These are phyloP conservation scores for Pterocarpus santalinus DNA, from an alignment of 306 rosid genomes.

Conservation along the genomic window DNA sequence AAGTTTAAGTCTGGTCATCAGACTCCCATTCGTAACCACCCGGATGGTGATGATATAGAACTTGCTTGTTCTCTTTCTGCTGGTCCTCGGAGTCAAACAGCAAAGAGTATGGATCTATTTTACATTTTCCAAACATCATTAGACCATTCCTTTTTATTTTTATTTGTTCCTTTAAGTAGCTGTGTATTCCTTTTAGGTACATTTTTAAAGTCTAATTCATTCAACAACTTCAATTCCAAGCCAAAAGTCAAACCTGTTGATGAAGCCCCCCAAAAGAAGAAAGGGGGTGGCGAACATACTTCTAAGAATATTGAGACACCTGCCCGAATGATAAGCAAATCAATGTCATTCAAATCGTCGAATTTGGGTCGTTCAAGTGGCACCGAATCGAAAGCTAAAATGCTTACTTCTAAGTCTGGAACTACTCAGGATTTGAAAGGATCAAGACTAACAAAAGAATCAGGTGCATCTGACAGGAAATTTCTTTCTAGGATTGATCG, in stretches of 20 bases:
- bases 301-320: conserved; percentile 64
- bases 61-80: conserved; percentile 56
- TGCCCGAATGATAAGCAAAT: conserved; percentile 64
- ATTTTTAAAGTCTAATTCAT: conserved; percentile 78
- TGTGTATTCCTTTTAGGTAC: conserved; percentile 58
- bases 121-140: conserved; percentile 10
- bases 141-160: neutral
- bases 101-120: conserved; percentile 58
- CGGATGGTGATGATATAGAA: conserved; percentile 52
- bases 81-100: conserved; percentile 56
- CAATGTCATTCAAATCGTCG: conserved; percentile 71
- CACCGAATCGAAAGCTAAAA: conserved; percentile 78
- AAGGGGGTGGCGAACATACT: conserved; percentile 68
- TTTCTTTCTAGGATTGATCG: conserved; percentile 67
- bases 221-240: conserved; percentile 66
- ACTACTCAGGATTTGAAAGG: conserved; percentile 68
- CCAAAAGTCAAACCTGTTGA: conserved; percentile 73
- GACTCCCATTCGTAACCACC: conserved; percentile 52
- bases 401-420: conserved; percentile 60
- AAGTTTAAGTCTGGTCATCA: conserved; percentile 61
- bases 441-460: conserved; percentile 68
- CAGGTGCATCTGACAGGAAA: conserved; percentile 71
- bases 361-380: conserved; percentile 58
- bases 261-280: conserved; percentile 69
- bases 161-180: neutral